phyloP scores from a whole-genome alignment of 345 rosid genomes.

The Pistacia atlantica region DNA sequence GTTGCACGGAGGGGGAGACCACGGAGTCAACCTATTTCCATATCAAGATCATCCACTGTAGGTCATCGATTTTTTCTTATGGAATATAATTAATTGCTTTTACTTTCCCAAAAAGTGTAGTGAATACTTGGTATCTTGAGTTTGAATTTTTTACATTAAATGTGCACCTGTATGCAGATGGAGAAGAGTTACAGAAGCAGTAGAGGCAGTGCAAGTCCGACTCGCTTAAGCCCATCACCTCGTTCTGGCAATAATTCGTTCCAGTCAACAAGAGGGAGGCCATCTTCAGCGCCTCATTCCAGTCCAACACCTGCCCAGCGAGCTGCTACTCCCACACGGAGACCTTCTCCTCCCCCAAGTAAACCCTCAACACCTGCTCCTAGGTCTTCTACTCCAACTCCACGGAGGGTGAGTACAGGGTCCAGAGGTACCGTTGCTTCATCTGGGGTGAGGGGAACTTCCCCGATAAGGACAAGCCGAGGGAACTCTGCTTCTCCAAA shows the following conservation, averaged over 20 bases:
- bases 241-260: constrained; percentile 59
- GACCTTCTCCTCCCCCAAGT: constrained; percentile 77
- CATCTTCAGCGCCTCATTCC: constrained; percentile 73
- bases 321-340: constrained; percentile 64
- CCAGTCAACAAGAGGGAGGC: constrained; percentile 81
- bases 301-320: constrained; percentile 61
- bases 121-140: background rate
- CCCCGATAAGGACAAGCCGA: constrained; percentile 66
- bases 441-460: constrained; percentile 68
- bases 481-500: constrained; percentile 95
- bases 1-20: constrained; percentile 78
- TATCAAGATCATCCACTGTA: constrained; percentile 96
- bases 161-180: constrained; percentile 54
- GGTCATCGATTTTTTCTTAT: constrained; percentile 25
- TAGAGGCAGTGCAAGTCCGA: constrained; percentile 96
- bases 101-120: background rate
- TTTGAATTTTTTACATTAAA: background rate
- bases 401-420: constrained; percentile 73
- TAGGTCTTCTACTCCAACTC: constrained; percentile 79
- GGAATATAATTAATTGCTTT: constrained; percentile 11
- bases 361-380: constrained; percentile 62
- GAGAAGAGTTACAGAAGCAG: constrained; percentile 91
- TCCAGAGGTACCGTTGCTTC: constrained; percentile 36
- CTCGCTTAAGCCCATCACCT: constrained; percentile 90
- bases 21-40: constrained; percentile 81